Evolutionary conservation across 306 rosid genomes (phyloP).

Genomic region (Senna siamea): DNA sequence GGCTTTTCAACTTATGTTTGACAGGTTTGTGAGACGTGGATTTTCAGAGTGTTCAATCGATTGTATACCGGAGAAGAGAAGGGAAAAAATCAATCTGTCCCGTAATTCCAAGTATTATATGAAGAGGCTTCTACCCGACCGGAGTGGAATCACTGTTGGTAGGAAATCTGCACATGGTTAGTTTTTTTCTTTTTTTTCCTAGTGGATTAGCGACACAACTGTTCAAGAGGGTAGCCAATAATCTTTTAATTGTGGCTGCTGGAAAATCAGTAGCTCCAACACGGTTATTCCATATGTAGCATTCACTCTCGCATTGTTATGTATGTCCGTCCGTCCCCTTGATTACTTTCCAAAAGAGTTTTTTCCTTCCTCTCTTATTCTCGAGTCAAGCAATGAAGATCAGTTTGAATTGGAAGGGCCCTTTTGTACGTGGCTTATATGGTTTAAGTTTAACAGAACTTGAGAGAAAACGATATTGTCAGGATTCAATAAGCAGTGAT

Average conservation of each 20-base stretch:
- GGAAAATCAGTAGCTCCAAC: neutral
- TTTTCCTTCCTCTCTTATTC: neutral
- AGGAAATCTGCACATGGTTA: conserved; percentile 44
- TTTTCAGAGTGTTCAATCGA: conserved; percentile 90
- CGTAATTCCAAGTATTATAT: conserved; percentile 90
- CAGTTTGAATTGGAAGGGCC: neutral
- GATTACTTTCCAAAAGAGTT: neutral
- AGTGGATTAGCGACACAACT: neutral
- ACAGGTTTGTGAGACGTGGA: conserved; percentile 98
- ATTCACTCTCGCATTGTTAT: neutral
- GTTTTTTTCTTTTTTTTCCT: neutral
- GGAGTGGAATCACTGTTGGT: conserved; percentile 67
- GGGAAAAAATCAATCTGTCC: conserved; percentile 73
- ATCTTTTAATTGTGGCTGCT: neutral
- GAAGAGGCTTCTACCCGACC: conserved; percentile 80
- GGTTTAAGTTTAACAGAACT: too few relatives aligned
- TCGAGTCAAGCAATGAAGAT: neutral
- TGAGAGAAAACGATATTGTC: neutral
- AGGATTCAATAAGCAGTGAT: neutral
- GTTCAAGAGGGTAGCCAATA: neutral
- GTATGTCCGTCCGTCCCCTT: neutral
- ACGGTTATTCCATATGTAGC: neutral
- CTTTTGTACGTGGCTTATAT: neutral
- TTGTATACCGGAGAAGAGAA: conserved; percentile 73
- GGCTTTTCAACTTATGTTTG: conserved; percentile 7